phyloP scores from a whole-genome alignment of 2,329 filamentous ascomycete species.

The Arachnopeziza araneosa region DNA sequence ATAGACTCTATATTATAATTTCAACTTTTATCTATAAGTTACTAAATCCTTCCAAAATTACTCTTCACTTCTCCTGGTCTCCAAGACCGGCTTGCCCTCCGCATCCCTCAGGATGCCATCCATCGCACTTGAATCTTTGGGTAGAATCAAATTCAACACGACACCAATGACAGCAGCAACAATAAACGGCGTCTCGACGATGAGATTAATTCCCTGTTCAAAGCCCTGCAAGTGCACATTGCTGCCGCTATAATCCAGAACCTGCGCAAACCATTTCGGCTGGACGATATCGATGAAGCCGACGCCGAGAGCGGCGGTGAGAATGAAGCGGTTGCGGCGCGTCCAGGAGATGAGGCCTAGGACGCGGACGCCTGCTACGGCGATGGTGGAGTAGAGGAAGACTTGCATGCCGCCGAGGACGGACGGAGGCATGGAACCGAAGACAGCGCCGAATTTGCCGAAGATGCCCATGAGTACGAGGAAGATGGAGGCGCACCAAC shows the following conservation, averaged over 20 bases:
- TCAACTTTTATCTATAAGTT: too few species aligned
- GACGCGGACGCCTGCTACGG: constrained; percentile 61
- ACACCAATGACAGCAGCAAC: constrained; percentile 39
- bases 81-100: constrained; percentile 10
- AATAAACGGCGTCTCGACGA: constrained; percentile 38
- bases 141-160: constrained; percentile 38
- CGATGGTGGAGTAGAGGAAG: constrained; percentile 62
- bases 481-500: constrained; percentile 61
- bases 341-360: constrained; percentile 58
- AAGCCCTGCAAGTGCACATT: constrained; percentile 36
- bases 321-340: constrained; percentile 59
- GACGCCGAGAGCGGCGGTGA: constrained; percentile 55
- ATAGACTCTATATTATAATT: too few species aligned
- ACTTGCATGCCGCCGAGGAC: constrained; percentile 48
- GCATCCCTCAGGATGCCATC: constrained; percentile 21
- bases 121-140: constrained; percentile 30
- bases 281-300: constrained; percentile 46
- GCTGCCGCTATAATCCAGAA: constrained; percentile 33
- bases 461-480: constrained; percentile 65
- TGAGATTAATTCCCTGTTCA: constrained; percentile 36
- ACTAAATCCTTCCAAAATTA: not conserved
- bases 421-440: constrained; percentile 57
- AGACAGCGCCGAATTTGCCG: constrained; percentile 63
- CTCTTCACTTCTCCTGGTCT: constrained; percentile 4
- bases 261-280: constrained; percentile 35